Evolutionary conservation across 2,329 filamentous ascomycete genomes (phyloP).

Genomic region (Verruconis gallopava): DNA sequence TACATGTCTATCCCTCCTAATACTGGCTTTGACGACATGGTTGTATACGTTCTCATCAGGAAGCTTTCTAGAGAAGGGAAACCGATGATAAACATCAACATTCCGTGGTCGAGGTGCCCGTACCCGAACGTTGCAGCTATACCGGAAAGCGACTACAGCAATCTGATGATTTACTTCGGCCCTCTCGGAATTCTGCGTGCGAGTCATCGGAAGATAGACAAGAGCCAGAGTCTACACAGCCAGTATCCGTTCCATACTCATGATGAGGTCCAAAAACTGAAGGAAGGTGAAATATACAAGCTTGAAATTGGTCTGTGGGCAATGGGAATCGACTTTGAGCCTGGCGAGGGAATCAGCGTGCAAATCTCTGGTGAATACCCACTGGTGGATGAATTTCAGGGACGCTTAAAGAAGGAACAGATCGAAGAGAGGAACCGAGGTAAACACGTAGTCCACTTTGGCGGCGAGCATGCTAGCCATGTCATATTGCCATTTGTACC

Average conservation of each 20-base stretch:
- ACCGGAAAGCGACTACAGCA: not conserved
- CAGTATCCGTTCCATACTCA: not conserved
- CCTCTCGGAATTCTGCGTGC: constrained; percentile 1
- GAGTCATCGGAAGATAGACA: not conserved
- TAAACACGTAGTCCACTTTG: not conserved
- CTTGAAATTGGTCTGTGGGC: constrained; percentile 4
- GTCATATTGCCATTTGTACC: not conserved
- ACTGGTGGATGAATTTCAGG: not conserved
- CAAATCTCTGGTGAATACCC: not conserved
- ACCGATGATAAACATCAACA: not conserved
- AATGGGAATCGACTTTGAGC: constrained; percentile 1
- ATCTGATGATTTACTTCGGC: not conserved
- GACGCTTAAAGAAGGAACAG: not conserved
- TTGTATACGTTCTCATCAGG: not conserved
- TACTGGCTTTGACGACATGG: not conserved
- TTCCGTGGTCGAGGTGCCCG: not conserved
- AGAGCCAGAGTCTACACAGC: not conserved
- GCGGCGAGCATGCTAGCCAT: not conserved
- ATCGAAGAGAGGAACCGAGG: not conserved
- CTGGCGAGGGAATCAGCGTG: not conserved
- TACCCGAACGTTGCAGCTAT: not conserved
- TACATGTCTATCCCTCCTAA: not conserved
- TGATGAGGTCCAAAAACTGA: not conserved
- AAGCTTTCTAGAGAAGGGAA: not conserved
- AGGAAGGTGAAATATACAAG: not conserved